Base-by-base conservation (phyloP, 306 rosid genomes). In the Castanea mollissima region DNA sequence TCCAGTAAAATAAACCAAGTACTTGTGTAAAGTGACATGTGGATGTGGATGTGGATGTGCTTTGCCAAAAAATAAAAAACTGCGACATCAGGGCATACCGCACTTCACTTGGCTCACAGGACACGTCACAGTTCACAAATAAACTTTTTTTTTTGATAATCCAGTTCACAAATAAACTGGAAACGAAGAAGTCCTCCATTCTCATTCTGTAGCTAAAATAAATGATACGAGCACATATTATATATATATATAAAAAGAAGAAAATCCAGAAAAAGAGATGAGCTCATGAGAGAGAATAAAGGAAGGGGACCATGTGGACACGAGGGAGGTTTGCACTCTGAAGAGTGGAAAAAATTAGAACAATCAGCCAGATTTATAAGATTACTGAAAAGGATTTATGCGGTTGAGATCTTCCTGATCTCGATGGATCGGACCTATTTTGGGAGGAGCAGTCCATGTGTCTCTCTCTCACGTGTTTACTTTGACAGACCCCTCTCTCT, bases 391-490 rank as follows among this genome's bases (percentile, higher is more conserved):
- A 55, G 55, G 83, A 79, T 79, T 16, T 44, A 10, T 71, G 70
- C 49, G 84, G 84, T 76, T 29, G 78, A 59, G 74, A 82, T 49
- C 41, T 19, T 27, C 57, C 10, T 46, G 32, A 49, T 20, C 32
- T 49, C 4, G 32, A 49, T 46, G 5, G 10, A 19, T 7, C 62
- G 16, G 21, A n/a, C 9, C 4, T 32, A n/a, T 34, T 34, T 59
- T 20, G n/a, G 68, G 31, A n/a, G 55, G 1, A 2, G 63, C 32
- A 59, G 19, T 52, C 54, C 59, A 29, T 83, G 68, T n/a, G 75
- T 74, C 85, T 74, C 85, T 80, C 74, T 31, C 68, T 81, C 85
- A 81, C 83, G 85, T 85, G 88, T 38, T 68, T 15, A 52, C 73
- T 55, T 35, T 10, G 54, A 49, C 16, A 49, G 65, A 76, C 38